These are phyloP conservation scores for Angophora floribunda DNA, from an alignment of 345 rosid species.

Conservation along the genomic window DNA sequence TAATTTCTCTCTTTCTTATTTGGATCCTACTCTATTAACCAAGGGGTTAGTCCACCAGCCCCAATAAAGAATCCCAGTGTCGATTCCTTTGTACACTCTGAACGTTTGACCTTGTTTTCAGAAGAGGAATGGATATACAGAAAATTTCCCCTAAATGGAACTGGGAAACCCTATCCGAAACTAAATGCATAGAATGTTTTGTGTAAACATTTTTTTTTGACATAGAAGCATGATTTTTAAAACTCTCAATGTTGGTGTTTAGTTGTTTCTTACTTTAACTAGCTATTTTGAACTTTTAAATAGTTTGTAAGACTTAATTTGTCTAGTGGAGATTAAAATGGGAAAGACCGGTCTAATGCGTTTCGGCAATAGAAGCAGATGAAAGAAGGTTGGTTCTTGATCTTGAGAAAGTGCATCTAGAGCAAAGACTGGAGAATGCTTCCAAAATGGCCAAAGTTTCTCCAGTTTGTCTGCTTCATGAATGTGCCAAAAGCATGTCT, in stretches of 20 bases:
- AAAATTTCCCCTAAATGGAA: background rate
- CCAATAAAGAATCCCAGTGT: background rate
- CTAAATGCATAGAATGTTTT: background rate
- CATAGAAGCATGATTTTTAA: background rate
- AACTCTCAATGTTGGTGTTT: background rate
- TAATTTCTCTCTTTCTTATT: background rate
- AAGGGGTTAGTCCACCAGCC: background rate
- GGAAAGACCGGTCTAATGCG: background rate
- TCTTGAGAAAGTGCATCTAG: background rate
- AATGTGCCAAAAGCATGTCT: background rate
- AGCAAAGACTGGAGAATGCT: background rate
- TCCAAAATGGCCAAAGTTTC: background rate
- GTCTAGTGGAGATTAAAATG: background rate
- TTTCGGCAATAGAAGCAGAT: background rate
- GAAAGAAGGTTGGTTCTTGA: background rate
- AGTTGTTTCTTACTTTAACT: background rate
- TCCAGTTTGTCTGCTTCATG: background rate
- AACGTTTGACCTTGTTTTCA: background rate
- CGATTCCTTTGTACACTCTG: background rate
- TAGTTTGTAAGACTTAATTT: background rate
- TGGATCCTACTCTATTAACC: background rate
- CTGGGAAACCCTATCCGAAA: background rate
- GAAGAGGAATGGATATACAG: background rate
- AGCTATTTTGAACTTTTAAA: background rate
- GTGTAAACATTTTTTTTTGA: background rate